Evolutionary conservation across 1,284 basidiomycete species (phyloP), one percentile per base, ranked within the genome.

Genomic region (Somion occarium): DNA sequence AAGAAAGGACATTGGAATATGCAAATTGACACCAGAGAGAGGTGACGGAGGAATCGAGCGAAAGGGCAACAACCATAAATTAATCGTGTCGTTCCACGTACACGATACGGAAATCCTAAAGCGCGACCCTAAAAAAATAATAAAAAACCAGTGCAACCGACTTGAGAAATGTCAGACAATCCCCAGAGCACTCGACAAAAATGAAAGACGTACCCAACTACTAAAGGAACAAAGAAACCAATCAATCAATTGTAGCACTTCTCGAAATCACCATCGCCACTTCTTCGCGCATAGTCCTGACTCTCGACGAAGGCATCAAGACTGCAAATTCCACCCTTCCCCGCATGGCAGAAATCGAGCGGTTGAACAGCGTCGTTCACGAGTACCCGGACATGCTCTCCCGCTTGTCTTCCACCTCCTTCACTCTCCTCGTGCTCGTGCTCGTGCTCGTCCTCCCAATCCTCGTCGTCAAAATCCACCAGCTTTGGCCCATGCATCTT

Each of bases 321-420:
- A 53, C 70, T 64, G 59, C 91, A 93, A 56, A 91, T 47, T 2
- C 82, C 80, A 53, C 81, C 65, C 24, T 64, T 64, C 34, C 67
- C 64, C 5, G 66, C 75, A 5, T 72, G 77, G 59, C 86, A 88
- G 58, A 88, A 86, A 42, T 69, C 69, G 18, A 88, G 64, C 0
- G 80, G 76, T 64, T 86, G 83, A 5, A 86, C 57, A 3, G 74
- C 82, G 57, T 91, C 85, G 53, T 88, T 84, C 52, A 84, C 82
- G 42, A 84, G 66, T 52, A 85, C 74, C 60, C 84, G 73, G 44
- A 87, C 81, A 65, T 68, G 82, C 59, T 68, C 73, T 49, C 50
- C 51, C 18, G n/a, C 42, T 53, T 64, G 53, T 25, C 43, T 25
- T 60, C 56, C 13, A 25, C n/a, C 24, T 26, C 37, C 15, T 18